A percentile compares a stretch with the other conserved stretches of the same genome.
These are phyloP conservation scores for Leccinum subrobustum DNA, from an alignment of 1,284 basidiomycete species.

Conservation along the genomic window DNA sequence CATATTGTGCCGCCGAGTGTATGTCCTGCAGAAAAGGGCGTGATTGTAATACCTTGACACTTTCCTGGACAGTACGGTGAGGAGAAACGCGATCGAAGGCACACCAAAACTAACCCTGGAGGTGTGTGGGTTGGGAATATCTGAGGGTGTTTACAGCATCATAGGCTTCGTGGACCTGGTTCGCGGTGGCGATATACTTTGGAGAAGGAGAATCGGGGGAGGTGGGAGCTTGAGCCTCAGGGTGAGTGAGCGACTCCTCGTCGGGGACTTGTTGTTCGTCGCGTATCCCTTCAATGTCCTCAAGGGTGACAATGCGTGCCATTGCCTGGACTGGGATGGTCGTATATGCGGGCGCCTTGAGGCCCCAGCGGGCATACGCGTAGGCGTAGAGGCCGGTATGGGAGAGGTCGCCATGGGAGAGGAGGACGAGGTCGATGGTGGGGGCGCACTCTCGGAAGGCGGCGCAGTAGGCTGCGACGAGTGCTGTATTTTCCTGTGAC, in stretches of 20 bases:
- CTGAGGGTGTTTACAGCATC: slow-evolving; percentile 89
- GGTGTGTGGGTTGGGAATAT: slow-evolving; percentile 94
- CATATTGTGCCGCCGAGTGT: slow-evolving; percentile 96
- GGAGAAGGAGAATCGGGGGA: slow-evolving; percentile 31
- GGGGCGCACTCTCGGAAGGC: slow-evolving; percentile 71
- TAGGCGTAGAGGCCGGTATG: slow-evolving; percentile 92
- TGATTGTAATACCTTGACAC: slow-evolving; percentile 90
- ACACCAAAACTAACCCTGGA: slow-evolving; percentile 67
- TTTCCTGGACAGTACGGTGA: slow-evolving; percentile 53
- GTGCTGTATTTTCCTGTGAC: slow-evolving; percentile 54
- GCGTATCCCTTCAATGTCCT: slow-evolving; percentile 79
- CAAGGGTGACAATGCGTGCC: slow-evolving; percentile 86
- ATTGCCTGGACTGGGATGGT: slow-evolving; percentile 96
- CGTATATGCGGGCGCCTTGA: slow-evolving; percentile 92
- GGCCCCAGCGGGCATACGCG: slow-evolving; percentile 83
- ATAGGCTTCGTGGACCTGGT: slow-evolving; percentile 94
- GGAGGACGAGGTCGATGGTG: slow-evolving; percentile 80
- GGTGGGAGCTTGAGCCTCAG: slow-evolving; percentile 12
- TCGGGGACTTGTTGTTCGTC: slow-evolving; percentile 71
- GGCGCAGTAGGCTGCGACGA: slow-evolving; percentile 63
- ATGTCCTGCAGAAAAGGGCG: slow-evolving; percentile 95
- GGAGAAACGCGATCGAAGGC: slow-evolving; percentile 5
- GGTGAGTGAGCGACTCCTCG: slow-evolving; percentile 24
- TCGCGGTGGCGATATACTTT: slow-evolving; percentile 73
- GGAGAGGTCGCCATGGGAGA: slow-evolving; percentile 90